These are phyloP conservation scores for Acacia concinna DNA, from an alignment of 331 rosid genomes.

Conservation along the genomic window DNA sequence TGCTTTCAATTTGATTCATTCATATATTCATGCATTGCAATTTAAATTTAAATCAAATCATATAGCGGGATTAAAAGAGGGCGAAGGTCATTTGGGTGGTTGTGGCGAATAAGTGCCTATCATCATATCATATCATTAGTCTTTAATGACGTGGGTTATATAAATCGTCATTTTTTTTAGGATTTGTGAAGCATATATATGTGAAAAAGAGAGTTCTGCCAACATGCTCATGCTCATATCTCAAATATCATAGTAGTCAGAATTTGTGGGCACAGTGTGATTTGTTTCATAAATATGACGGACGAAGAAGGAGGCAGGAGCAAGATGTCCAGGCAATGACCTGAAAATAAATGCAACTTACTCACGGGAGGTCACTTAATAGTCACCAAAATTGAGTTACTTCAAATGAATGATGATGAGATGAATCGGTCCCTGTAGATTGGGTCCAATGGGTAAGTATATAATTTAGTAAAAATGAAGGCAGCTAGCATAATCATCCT, in stretches of 20 bases:
- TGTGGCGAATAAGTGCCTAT: slow-evolving; percentile 1
- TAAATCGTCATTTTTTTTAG: slow-evolving; percentile 19
- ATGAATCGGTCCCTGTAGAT: background rate
- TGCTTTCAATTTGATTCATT: slow-evolving; percentile 3
- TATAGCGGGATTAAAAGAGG: slow-evolving; percentile 3
- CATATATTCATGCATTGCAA: background rate
- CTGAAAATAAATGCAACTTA: slow-evolving; percentile 16
- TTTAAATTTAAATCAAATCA: background rate
- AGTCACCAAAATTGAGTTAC: background rate
- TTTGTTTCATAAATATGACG: slow-evolving; percentile 29
- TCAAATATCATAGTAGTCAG: background rate
- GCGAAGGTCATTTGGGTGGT: slow-evolving; percentile 11
- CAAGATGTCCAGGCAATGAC: background rate
- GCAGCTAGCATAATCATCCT: background rate
- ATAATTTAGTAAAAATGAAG: background rate
- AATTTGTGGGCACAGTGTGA: slow-evolving; percentile 13
- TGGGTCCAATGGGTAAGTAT: background rate
- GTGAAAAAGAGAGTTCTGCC: slow-evolving; percentile 15
- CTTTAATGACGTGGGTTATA: slow-evolving; percentile 22
- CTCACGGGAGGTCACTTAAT: slow-evolving; percentile 13
- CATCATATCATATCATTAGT: background rate
- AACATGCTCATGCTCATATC: background rate
- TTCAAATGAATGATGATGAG: background rate
- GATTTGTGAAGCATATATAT: background rate
- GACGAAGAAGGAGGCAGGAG: slow-evolving; percentile 13